These are phyloP conservation scores for Chamaecrista fasciculata DNA, from an alignment of 306 rosid species.

Conservation along the genomic window DNA sequence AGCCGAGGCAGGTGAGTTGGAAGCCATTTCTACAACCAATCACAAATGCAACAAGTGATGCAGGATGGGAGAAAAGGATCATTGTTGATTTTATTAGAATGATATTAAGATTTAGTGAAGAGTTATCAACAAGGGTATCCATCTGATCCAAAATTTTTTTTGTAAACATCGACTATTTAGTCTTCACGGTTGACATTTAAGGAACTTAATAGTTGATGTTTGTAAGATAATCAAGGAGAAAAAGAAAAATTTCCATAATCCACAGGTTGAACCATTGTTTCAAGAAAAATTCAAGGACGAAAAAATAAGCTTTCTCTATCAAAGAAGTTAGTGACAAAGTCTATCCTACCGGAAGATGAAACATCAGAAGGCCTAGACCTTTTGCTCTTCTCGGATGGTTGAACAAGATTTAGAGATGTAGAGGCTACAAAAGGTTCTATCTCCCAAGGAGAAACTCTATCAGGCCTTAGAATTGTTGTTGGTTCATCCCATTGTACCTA, in stretches of 20 bases:
- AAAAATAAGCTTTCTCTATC: too few species aligned
- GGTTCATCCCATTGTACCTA: constrained; percentile 94
- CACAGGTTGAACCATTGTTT: too few species aligned
- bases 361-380: constrained; percentile 59
- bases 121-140: background rate
- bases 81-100: background rate
- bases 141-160: too few species aligned
- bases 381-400: constrained; percentile 51
- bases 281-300: too few species aligned
- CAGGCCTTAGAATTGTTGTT: constrained; percentile 77
- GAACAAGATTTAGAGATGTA: constrained; percentile 47
- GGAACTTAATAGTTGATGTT: too few species aligned
- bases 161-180: too few species aligned
- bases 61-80: too few species aligned
- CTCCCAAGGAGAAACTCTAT: constrained; percentile 89
- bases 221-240: too few species aligned
- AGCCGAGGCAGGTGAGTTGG: constrained; percentile 50
- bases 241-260: too few species aligned
- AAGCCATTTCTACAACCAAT: constrained; percentile 38
- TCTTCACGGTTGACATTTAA: too few species aligned
- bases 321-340: background rate
- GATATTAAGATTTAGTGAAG: background rate
- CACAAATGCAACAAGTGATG: background rate
- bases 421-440: constrained; percentile 75
- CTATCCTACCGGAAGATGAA: constrained; percentile 55